Evolutionary conservation across 306 rosid genomes (phyloP).

Genomic region (Medicago lupulina): DNA sequence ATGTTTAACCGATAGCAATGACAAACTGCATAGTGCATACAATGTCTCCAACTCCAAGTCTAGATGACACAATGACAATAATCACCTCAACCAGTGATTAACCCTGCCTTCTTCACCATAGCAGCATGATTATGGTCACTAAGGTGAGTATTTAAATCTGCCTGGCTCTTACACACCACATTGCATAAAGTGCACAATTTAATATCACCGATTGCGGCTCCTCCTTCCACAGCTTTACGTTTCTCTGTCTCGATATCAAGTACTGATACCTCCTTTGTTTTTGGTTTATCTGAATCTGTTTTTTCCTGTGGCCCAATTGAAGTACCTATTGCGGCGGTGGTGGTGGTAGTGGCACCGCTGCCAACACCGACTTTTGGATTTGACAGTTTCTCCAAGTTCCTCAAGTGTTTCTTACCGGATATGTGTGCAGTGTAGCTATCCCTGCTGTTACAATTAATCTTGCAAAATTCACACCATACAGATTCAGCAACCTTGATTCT

Average conservation of each 20-base stretch:
- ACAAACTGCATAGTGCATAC: background rate
- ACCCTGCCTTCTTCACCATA: conserved; percentile 53
- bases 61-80: background rate
- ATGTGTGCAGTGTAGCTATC: conserved; percentile 58
- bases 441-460: conserved; percentile 61
- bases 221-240: conserved; percentile 57
- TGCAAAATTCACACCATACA: conserved; percentile 71
- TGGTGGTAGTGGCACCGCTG: background rate
- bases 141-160: conserved; percentile 56
- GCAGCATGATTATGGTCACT: conserved; percentile 67
- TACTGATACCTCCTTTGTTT: conserved; percentile 18
- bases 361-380: conserved; percentile 31
- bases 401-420: conserved; percentile 71
- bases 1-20: background rate
- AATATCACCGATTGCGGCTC: conserved; percentile 48
- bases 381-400: conserved; percentile 52
- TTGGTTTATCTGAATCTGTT: conserved; percentile 41
- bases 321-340: background rate
- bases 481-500: conserved; percentile 56
- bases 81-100: conserved; percentile 23
- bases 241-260: conserved; percentile 60
- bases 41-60: background rate
- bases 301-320: conserved; percentile 58
- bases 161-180: conserved; percentile 76
- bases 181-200: conserved; percentile 61